Base-by-base conservation (phyloP, 768 basidiomycete genomes). In the button mushroom (Agaricus bisporus) region DNA sequence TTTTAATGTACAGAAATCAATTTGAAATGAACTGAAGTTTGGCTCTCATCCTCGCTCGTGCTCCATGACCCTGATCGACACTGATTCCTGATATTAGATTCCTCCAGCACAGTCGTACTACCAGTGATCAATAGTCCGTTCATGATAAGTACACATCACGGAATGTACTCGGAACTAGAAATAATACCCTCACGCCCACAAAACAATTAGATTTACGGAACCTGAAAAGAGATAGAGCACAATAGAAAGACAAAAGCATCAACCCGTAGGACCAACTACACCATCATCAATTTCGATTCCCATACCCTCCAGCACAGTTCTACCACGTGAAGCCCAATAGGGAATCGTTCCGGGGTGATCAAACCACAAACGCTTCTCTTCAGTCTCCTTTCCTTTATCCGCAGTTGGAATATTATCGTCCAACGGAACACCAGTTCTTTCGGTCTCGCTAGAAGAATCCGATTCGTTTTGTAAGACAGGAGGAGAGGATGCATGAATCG, bases 251-350 rank as follows among this genome's bases (percentile, higher is more conserved):
- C 35, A 22, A 28, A 14, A 49, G 7, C 10, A 49, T 36, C 44
- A 52, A 7, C 53, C 53, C 0, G 47, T 54, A 3, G 53, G 41
- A 8, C 57, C 58, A 39, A 60, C 42, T 22, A 80, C 62, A 0
- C 82, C 85, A 63, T 73, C 72, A 28, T 63, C 63, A 3, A 73
- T 62, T 18, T 70, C 67, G 38, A 88, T 78, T 9, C 70, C 74
- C 32, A 87, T 63, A 55, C 62, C 71, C 4, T 64, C 62, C 51
- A 86, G 63, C n/a, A 80, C 78, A 44, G 59, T 61, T 18, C 77
- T 70, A 4, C 86, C 86, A 11, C 70, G 65, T 36, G 58, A 58
- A 1, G 74, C 79, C 86, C 86, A 88, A 57, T 73, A 71, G 14
- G 54, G 48, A 53, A 81, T 32, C 8, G 71, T 66, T 15, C 52